Percentiles rank a stretch among this genome's conserved stretches.
phyloP scores from a whole-genome alignment of 495 filamentous ascomycete species.

The Mytilinidion resinicola region DNA sequence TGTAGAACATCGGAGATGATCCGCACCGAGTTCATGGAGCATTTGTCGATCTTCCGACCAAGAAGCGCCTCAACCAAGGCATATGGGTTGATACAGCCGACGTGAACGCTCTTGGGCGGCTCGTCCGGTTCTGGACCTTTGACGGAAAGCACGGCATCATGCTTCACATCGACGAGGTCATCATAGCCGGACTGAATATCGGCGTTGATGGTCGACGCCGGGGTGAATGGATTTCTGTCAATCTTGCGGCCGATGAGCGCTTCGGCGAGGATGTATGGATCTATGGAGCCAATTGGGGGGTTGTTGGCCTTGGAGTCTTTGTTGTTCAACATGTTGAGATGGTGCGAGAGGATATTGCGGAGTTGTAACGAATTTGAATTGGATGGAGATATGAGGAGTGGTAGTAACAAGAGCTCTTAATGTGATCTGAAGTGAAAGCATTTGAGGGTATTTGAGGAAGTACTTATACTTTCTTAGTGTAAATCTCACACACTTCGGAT shows the following conservation, averaged over 20 bases:
- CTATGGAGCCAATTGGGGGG: not conserved
- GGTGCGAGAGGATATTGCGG: not conserved
- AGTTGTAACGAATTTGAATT: not conserved
- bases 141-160: not conserved
- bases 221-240: not conserved
- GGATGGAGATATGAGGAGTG: not conserved
- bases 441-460: not conserved
- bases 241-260: not conserved
- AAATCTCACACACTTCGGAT: not conserved
- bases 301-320: not conserved
- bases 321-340: not conserved
- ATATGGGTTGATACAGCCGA: slow-evolving; percentile 40
- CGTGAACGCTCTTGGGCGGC: slow-evolving; percentile 32
- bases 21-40: slow-evolving; percentile 18
- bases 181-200: not conserved
- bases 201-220: not conserved
- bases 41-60: slow-evolving; percentile 34
- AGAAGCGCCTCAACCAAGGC: slow-evolving; percentile 38
- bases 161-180: not conserved
- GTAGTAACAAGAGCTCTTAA: not conserved
- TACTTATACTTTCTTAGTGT: not conserved
- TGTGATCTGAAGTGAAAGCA: not conserved
- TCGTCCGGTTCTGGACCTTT: slow-evolving; percentile 17
- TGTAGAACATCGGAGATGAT: slow-evolving; percentile 36
- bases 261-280: not conserved